Conservation (phyloP, 495 filamentous ascomycete genomes). For the Tuber brumale region DNA sequence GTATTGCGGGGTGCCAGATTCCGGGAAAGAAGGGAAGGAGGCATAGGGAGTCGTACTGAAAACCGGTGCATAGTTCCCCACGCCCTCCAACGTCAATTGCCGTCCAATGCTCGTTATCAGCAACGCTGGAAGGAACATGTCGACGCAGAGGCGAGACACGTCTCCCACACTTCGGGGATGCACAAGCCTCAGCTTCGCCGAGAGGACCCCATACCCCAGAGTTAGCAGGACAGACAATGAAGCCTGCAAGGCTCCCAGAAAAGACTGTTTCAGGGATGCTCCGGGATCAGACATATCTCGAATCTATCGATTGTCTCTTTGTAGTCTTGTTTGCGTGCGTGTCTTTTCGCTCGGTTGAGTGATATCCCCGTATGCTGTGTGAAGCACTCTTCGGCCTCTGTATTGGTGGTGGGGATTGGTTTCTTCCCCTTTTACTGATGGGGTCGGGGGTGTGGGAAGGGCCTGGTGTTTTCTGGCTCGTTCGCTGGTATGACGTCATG, state of each 20-base stretch:
- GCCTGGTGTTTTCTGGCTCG: background rate
- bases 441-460: too few relatives aligned
- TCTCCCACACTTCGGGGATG: slow-evolving; percentile 53
- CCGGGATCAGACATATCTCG: slow-evolving; percentile 5
- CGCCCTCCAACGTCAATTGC: slow-evolving; percentile 55
- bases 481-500: background rate
- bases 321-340: background rate
- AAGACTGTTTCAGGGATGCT: slow-evolving; percentile 46
- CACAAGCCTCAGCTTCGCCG: slow-evolving; percentile 55
- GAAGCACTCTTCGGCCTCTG: background rate
- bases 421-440: background rate
- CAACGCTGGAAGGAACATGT: slow-evolving; percentile 63
- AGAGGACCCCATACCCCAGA: slow-evolving; percentile 57
- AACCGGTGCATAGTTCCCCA: slow-evolving; percentile 54
- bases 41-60: slow-evolving; percentile 3
- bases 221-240: slow-evolving; percentile 63
- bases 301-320: background rate
- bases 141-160: slow-evolving; percentile 60
- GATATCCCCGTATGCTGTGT: background rate
- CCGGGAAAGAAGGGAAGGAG: background rate
- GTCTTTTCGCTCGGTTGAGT: background rate
- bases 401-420: background rate
- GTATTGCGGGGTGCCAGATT: background rate
- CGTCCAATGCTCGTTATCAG: slow-evolving; percentile 63
- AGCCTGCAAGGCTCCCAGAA: slow-evolving; percentile 65